phyloP scores from a whole-genome alignment of 345 rosid species.

The Salix viminalis region DNA sequence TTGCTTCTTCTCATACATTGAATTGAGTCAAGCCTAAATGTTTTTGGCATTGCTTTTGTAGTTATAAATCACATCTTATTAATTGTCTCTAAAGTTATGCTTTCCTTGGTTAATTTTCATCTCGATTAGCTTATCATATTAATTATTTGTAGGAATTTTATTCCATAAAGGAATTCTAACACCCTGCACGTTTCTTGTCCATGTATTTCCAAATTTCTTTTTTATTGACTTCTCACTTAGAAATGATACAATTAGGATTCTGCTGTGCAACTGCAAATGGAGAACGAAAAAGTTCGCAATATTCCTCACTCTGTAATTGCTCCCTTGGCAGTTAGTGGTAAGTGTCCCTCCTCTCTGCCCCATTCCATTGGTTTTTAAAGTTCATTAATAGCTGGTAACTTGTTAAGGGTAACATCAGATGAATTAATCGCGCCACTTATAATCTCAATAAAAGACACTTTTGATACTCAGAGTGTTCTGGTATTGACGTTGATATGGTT shows the following conservation, averaged over 20 bases:
- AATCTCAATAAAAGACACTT: too few relatives aligned
- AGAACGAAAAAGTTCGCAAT: conserved; percentile 61
- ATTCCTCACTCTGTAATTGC: conserved; percentile 56
- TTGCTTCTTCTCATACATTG: neutral
- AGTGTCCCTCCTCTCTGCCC: conserved; percentile 17
- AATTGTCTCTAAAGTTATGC: neutral
- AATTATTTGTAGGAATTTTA: neutral
- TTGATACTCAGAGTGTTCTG: too few relatives aligned
- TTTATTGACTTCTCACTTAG: neutral
- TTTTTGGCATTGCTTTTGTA: conserved; percentile 1
- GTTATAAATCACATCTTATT: neutral
- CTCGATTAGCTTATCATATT: too few relatives aligned
- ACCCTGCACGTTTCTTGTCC: neutral
- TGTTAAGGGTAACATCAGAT: too few relatives aligned
- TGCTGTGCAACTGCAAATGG: conserved; percentile 46
- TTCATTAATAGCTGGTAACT: neutral
- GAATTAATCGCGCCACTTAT: too few relatives aligned
- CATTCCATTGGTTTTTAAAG: neutral
- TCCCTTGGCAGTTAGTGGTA: conserved; percentile 85
- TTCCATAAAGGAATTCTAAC: neutral
- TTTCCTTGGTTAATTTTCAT: neutral
- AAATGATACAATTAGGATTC: conserved; percentile 34
- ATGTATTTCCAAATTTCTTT: neutral
- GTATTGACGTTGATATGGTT: neutral
- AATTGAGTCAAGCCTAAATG: neutral